Percentiles rank a stretch among this genome's conserved stretches.
Conservation (phyloP, 129 eudicot species). For the Chrysanthemum makinoi region DNA sequence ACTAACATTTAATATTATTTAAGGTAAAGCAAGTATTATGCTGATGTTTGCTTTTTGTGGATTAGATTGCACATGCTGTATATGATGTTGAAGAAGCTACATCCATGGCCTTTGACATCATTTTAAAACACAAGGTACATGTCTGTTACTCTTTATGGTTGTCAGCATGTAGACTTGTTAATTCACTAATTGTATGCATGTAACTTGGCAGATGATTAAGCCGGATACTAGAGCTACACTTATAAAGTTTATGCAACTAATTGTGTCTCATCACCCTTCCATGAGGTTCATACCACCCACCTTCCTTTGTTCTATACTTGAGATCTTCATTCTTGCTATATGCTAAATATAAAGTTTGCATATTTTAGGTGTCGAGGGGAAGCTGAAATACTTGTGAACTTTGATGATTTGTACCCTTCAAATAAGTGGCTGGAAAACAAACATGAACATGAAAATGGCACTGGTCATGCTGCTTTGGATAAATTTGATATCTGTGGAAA, state of each 20-base stretch:
- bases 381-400: slow-evolving; percentile 80
- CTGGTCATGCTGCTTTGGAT: slow-evolving; percentile 36
- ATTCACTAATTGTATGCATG: slow-evolving; percentile 6
- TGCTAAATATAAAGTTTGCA: slow-evolving; percentile 23
- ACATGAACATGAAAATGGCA: slow-evolving; percentile 35
- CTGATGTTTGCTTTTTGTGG: neutral
- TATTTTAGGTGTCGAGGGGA: slow-evolving; percentile 79
- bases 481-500: slow-evolving; percentile 76
- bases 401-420: slow-evolving; percentile 64
- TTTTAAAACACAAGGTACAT: slow-evolving; percentile 66
- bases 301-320: slow-evolving; percentile 5
- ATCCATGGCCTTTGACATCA: slow-evolving; percentile 68
- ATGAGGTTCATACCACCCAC: slow-evolving; percentile 45
- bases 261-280: slow-evolving; percentile 93
- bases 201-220: slow-evolving; percentile 67
- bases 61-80: slow-evolving; percentile 77
- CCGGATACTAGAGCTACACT: slow-evolving; percentile 68
- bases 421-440: slow-evolving; percentile 30
- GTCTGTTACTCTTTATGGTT: slow-evolving; percentile 14
- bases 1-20: neutral
- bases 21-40: slow-evolving; percentile 6
- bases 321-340: neutral
- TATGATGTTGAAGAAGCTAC: slow-evolving; percentile 98
- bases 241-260: slow-evolving; percentile 76
- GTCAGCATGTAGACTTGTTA: neutral